Percentiles rank a stretch among this genome's conserved stretches.
phyloP scores from a whole-genome alignment of 441 rosid species.

The Brassica hybrid region DNA sequence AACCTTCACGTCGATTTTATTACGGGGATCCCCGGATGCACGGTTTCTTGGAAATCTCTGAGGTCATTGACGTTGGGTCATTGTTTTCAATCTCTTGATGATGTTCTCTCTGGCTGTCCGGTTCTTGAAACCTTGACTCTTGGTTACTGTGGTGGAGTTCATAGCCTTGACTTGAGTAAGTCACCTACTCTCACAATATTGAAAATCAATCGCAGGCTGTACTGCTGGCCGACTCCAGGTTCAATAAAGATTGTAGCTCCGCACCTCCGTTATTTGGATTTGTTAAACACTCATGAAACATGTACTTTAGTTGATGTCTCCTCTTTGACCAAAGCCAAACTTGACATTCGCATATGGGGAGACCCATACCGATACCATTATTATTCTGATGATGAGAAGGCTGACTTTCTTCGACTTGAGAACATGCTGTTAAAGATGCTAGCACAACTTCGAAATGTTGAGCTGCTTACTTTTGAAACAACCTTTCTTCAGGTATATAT shows the following conservation, averaged over 20 bases:
- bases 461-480: conserved; percentile 12
- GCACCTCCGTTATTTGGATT: conserved; percentile 9
- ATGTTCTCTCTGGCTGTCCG: conserved; percentile 21
- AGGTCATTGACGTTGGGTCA: not conserved
- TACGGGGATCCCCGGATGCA: not conserved
- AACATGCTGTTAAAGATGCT: not conserved
- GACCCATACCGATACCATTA: no score
- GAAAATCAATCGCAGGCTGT: not conserved
- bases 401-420: not conserved
- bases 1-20: not conserved
- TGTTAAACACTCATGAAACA: not conserved
- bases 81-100: not conserved
- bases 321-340: conserved; percentile 4
- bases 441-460: not conserved
- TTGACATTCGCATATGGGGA: not conserved
- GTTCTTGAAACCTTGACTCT: not conserved
- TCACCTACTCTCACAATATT: not conserved
- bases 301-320: conserved; percentile 7
- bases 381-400: not conserved
- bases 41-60: not conserved
- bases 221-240: not conserved
- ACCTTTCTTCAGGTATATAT: conserved; percentile 15
- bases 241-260: not conserved
- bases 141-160: not conserved
- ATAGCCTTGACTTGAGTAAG: not conserved